These are phyloP conservation scores for Elaphomyces granulatus DNA, from an alignment of 495 filamentous ascomycete genomes.

Conservation along the genomic window DNA sequence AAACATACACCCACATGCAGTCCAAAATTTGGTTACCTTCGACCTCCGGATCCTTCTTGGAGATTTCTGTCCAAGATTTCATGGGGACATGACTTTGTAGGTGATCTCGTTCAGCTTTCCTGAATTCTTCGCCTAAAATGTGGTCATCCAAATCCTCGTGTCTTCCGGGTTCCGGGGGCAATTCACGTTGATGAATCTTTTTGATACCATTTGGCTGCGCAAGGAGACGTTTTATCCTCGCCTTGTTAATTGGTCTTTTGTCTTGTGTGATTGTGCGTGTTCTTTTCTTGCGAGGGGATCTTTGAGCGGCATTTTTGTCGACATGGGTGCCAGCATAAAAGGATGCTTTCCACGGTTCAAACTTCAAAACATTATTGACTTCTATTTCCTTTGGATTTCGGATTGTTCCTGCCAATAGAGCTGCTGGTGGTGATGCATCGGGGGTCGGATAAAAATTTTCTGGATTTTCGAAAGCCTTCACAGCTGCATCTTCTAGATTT, in stretches of 20 bases:
- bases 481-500: too few relatives aligned
- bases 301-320: too few relatives aligned
- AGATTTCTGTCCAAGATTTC: conserved; percentile 1
- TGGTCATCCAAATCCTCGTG: background rate
- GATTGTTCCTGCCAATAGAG: background rate
- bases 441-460: conserved; percentile 1
- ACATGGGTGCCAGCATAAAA: conserved; percentile 1
- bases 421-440: background rate
- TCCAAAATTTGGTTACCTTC: conserved; percentile 1
- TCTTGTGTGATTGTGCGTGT: too few relatives aligned
- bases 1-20: conserved; percentile 9
- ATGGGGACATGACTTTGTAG: conserved; percentile 1
- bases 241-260: too few relatives aligned
- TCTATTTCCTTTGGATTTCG: too few relatives aligned
- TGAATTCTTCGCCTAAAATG: background rate
- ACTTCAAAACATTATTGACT: too few relatives aligned
- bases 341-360: conserved; percentile 1
- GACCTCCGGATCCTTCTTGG: background rate
- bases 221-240: too few relatives aligned
- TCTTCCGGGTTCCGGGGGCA: background rate
- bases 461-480: too few relatives aligned
- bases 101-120: background rate
- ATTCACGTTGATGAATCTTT: too few relatives aligned
- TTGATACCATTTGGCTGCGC: too few relatives aligned
- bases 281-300: too few relatives aligned